Percentiles rank a stretch among this genome's conserved stretches.
Conservation (phyloP, 208 protist genomes). For the Trypanosoma lewisi region DNA sequence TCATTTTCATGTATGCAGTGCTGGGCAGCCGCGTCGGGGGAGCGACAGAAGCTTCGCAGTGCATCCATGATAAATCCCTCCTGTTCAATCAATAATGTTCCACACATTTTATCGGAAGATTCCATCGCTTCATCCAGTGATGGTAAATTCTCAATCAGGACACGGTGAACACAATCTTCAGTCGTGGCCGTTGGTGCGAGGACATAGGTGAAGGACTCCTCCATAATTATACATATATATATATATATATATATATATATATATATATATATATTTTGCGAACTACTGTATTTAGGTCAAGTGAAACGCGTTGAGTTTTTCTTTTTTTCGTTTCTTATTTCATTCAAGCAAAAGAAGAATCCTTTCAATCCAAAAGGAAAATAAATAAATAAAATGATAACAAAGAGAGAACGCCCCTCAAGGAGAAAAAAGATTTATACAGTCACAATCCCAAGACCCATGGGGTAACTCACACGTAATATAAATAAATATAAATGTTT, state of each 20-base stretch:
- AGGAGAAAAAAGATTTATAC: too few species aligned
- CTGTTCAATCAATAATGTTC: conserved; percentile 16
- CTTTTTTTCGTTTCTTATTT: background rate
- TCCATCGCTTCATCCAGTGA: conserved; percentile 14
- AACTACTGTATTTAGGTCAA: too few species aligned
- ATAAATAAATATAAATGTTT: too few species aligned
- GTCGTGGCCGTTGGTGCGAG: conserved; percentile 11
- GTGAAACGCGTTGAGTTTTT: background rate
- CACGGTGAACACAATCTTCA: conserved; percentile 8
- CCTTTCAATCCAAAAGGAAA: background rate
- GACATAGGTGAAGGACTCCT: conserved; percentile 22
- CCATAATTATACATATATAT: conserved; percentile 1
- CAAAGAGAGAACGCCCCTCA: too few species aligned
- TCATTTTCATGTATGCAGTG: too few species aligned
- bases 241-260: too few species aligned
- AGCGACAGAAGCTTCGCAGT: conserved; percentile 6
- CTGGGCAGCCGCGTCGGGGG: background rate
- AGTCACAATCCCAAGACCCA: too few species aligned
- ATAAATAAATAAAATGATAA: background rate
- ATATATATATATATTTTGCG: too few species aligned
- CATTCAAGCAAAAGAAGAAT: background rate
- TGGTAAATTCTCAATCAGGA: conserved; percentile 10
- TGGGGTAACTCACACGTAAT: too few species aligned
- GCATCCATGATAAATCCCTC: conserved; percentile 15
- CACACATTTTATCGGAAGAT: conserved; percentile 10